Evolutionary conservation across 2,329 filamentous ascomycete species (phyloP).

Genomic region (Onygenales sp.): DNA sequence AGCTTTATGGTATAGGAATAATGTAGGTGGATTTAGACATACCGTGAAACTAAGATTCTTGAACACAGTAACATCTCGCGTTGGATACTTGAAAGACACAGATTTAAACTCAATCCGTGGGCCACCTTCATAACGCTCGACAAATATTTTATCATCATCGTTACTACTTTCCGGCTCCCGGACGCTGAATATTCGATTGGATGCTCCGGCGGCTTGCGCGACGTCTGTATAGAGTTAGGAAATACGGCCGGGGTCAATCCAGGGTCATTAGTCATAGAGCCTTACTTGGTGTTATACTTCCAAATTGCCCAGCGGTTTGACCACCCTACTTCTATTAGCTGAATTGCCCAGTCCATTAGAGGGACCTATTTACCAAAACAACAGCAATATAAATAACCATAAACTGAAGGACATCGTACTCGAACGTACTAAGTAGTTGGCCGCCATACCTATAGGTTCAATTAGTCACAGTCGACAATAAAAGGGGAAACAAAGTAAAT

Average conservation of each 20-base stretch:
- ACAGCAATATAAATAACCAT: conserved; percentile 56
- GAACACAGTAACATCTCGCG: conserved; percentile 22
- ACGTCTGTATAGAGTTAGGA: conserved; percentile 14
- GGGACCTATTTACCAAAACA: conserved; percentile 31
- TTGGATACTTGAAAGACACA: conserved; percentile 29
- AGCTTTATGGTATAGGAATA: not conserved
- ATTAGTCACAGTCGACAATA: not conserved
- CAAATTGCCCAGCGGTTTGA: conserved; percentile 57
- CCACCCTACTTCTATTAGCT: conserved; percentile 40
- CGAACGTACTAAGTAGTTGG: conserved; percentile 43
- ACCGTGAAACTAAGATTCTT: conserved; percentile 20
- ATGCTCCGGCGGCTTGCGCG: conserved; percentile 29
- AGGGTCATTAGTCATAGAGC: not conserved
- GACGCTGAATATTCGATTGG: conserved; percentile 25
- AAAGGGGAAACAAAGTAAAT: conserved; percentile 4
- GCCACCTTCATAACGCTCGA: conserved; percentile 10
- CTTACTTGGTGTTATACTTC: conserved; percentile 53
- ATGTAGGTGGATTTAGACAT: not conserved
- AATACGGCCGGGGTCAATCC: not conserved
- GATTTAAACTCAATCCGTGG: conserved; percentile 23
- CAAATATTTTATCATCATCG: not conserved
- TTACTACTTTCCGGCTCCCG: not conserved
- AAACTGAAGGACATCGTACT: conserved; percentile 40
- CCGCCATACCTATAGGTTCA: conserved; percentile 54
- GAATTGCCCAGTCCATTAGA: not conserved